Evolutionary conservation across 257 asterid species (phyloP), one percentile per base, ranked within the genome.

Genomic region (Plectranthus barbatus): DNA sequence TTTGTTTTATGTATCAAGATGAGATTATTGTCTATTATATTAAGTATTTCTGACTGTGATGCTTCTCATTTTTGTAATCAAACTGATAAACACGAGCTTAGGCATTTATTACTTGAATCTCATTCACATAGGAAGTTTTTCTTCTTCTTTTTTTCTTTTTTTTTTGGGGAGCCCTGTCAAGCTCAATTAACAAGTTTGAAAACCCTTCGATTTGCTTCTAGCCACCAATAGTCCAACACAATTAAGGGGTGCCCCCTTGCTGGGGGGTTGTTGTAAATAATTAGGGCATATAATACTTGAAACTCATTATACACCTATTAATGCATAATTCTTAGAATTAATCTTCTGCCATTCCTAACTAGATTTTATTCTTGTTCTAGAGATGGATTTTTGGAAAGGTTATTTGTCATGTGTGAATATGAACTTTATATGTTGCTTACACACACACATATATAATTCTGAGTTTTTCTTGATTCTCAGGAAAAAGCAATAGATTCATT

Each of bases 401-500:
- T 36, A 36, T 7, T 9, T 8, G 41, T 1, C 9, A 36, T 36
- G 24, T 17, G 42, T 9, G 12, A 6, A 33, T 9, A 46, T 17
- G 46, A 31, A 15, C 20, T 17, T 26, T 11, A 33, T 33, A 19
- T 46, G 62, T 45, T 11, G 37, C 21, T 33, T 11, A n/a, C 8
- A 58, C 48, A 7, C 31, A n/a, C n/a, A n/a, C 11, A 39, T 73
- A 33, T 24, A 26, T 23, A 56, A 50, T 56, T 29, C 21, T 60
- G 29, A 33, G n/a, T 19, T 55, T 49, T 55, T 74, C 45, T 47
- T 61, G 55, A 39, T 0, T 76, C 51, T 72, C 86, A 90, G 99
- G 97, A 87, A 78, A 90, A 85, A 54, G 79, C 74, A 57, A 62
- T 74, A 36, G 94, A 90, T 75, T 77, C 90, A 21, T 13, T 77